phyloP scores from a whole-genome alignment of 257 asterid genomes.

The Solanum clarkiae region DNA sequence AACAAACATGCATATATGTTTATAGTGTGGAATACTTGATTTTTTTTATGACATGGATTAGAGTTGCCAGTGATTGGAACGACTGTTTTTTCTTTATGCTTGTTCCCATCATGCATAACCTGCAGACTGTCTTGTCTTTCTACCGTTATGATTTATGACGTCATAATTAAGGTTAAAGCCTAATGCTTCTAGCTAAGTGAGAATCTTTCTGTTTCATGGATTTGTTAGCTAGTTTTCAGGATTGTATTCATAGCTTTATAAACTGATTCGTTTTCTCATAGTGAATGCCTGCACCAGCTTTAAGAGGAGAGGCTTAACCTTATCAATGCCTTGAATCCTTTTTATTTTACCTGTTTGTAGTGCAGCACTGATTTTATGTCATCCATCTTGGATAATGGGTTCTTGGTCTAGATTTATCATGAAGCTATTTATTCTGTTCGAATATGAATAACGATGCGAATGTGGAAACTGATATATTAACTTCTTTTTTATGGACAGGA shows the following conservation, averaged over 20 bases:
- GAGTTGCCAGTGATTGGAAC: slow-evolving; percentile 11
- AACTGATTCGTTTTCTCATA: background rate
- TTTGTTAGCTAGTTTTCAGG: slow-evolving; percentile 16
- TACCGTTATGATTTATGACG: slow-evolving; percentile 16
- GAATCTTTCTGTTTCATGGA: slow-evolving; percentile 21
- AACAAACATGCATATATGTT: background rate
- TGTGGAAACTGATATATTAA: background rate
- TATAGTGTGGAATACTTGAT: background rate
- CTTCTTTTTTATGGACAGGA: slow-evolving; percentile 25
- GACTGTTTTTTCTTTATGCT: slow-evolving; percentile 4
- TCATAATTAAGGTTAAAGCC: slow-evolving; percentile 22
- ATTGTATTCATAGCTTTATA: background rate
- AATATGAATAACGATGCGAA: background rate
- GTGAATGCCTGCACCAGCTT: background rate
- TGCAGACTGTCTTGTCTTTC: slow-evolving; percentile 12
- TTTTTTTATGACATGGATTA: background rate
- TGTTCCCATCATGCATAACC: slow-evolving; percentile 13
- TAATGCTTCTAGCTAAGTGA: slow-evolving; percentile 12
- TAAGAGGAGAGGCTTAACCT: slow-evolving; percentile 13
- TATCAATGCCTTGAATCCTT: background rate
- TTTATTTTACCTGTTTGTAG: background rate
- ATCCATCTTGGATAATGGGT: background rate
- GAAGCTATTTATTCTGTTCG: background rate
- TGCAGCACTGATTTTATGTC: background rate
- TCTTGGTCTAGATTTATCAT: background rate